Conservation (phyloP, 2,329 filamentous ascomycete genomes). For the Cercospora brassicicola region DNA sequence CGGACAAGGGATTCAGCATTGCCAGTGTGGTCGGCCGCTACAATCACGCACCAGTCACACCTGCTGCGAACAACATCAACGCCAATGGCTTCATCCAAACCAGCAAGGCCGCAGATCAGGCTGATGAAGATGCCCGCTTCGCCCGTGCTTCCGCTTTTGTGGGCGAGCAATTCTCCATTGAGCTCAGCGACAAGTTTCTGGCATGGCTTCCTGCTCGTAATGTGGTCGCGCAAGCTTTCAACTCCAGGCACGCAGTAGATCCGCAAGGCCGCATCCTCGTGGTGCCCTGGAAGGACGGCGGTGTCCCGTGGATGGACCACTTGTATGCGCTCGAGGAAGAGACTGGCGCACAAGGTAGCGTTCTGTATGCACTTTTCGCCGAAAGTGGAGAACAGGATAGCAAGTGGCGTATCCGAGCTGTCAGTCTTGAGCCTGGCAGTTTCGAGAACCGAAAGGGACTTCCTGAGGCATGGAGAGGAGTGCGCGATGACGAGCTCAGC, state of each 20-base stretch:
- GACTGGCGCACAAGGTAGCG: conserved; percentile 49
- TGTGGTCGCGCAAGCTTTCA: conserved; percentile 74
- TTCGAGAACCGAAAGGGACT: conserved; percentile 91
- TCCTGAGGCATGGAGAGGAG: conserved; percentile 87
- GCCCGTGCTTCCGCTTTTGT: conserved; percentile 74
- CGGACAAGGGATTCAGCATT: conserved; percentile 77
- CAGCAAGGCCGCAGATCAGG: conserved; percentile 54
- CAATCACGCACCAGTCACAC: conserved; percentile 59
- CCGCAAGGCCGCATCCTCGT: conserved; percentile 76
- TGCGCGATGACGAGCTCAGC: conserved; percentile 82
- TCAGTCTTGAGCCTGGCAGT: conserved; percentile 79
- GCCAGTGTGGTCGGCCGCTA: conserved; percentile 83
- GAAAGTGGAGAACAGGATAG: conserved; percentile 72
- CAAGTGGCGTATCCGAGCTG: conserved; percentile 92
- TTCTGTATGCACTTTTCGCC: conserved; percentile 87
- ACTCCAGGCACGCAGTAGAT: conserved; percentile 66
- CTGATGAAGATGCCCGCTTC: conserved; percentile 79
- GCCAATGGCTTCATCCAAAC: conserved; percentile 21
- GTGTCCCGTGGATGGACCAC: conserved; percentile 95
- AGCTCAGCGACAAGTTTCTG: conserved; percentile 70
- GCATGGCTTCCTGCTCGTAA: conserved; percentile 87
- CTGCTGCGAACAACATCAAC: conserved; percentile 23
- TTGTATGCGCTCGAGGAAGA: conserved; percentile 81
- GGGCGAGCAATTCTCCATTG: conserved; percentile 81
- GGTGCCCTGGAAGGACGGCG: conserved; percentile 61